Evolutionary conservation across 2,329 filamentous ascomycete species (phyloP).

Genomic region (Phyllosticta citrichinensis): DNA sequence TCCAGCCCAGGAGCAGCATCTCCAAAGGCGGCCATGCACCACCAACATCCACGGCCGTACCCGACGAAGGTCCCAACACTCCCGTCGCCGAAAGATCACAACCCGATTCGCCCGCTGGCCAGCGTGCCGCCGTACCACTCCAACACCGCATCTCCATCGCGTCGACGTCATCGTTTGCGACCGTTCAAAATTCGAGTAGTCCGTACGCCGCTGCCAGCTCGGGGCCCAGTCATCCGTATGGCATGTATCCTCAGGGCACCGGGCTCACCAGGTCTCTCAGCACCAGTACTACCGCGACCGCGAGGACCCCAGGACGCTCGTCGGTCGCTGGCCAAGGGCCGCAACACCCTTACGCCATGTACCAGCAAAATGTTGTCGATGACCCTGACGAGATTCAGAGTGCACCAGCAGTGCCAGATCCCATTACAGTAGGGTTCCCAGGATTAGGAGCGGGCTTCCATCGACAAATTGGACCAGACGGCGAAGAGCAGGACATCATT

Average conservation of each 20-base stretch:
- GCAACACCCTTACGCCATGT: conserved; percentile 78
- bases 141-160: conserved; percentile 28
- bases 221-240: conserved; percentile 74
- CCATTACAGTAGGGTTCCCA: conserved; percentile 65
- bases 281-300: conserved; percentile 61
- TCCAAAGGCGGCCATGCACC: conserved; percentile 22
- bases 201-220: conserved; percentile 56
- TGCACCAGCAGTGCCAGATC: conserved; percentile 14
- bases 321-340: conserved; percentile 55
- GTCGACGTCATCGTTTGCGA: conserved; percentile 32
- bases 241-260: conserved; percentile 70
- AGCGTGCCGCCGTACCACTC: conserved; percentile 10
- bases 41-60: conserved; percentile 12
- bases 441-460: conserved; percentile 58
- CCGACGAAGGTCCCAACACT: conserved; percentile 14
- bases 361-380: conserved; percentile 67
- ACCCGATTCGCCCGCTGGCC: conserved; percentile 17
- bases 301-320: conserved; percentile 45
- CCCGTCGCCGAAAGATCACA: conserved; percentile 14
- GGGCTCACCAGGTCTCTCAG: conserved; percentile 48
- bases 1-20: conserved; percentile 25
- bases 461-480: conserved; percentile 63
- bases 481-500: conserved; percentile 81
- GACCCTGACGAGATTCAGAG: conserved; percentile 27
- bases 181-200: conserved; percentile 41